These are phyloP conservation scores for Cladosporium sp. DNA, from an alignment of 2,329 filamentous ascomycete genomes.

Conservation along the genomic window DNA sequence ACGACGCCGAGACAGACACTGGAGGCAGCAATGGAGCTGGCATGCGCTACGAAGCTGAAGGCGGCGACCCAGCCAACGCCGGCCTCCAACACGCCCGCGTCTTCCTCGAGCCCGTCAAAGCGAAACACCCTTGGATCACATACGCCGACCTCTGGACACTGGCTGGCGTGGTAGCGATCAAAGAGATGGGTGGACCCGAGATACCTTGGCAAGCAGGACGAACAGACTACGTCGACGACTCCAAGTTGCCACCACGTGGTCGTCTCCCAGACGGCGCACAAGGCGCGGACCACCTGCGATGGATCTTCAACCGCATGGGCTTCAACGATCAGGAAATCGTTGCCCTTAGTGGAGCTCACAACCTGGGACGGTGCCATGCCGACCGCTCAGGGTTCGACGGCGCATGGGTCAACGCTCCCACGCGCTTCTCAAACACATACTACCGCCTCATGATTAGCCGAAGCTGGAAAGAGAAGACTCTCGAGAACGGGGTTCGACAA, in stretches of 20 bases:
- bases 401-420: constrained; percentile 54
- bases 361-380: constrained; percentile 56
- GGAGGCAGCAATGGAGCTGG: constrained; percentile 66
- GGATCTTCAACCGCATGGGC: constrained; percentile 61
- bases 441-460: constrained; percentile 54
- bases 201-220: constrained; percentile 60
- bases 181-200: constrained; percentile 60
- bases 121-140: constrained; percentile 62
- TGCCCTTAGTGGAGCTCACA: constrained; percentile 57
- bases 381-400: constrained; percentile 60
- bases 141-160: constrained; percentile 68
- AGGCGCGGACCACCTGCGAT: constrained; percentile 56
- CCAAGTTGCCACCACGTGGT: constrained; percentile 59
- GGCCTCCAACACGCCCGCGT: constrained; percentile 64
- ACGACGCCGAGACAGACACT: constrained; percentile 59
- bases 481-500: constrained; percentile 56
- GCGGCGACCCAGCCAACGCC: constrained; percentile 65
- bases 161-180: constrained; percentile 59
- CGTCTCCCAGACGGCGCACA: constrained; percentile 57
- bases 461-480: constrained; percentile 56
- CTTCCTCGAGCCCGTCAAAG: constrained; percentile 64
- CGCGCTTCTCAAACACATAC: constrained; percentile 59
- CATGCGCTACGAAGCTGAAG: constrained; percentile 66
- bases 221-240: constrained; percentile 63
- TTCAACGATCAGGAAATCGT: constrained; percentile 63